These are phyloP conservation scores for Chiua sp. DNA, from an alignment of 1,284 basidiomycete genomes.

Conservation along the genomic window DNA sequence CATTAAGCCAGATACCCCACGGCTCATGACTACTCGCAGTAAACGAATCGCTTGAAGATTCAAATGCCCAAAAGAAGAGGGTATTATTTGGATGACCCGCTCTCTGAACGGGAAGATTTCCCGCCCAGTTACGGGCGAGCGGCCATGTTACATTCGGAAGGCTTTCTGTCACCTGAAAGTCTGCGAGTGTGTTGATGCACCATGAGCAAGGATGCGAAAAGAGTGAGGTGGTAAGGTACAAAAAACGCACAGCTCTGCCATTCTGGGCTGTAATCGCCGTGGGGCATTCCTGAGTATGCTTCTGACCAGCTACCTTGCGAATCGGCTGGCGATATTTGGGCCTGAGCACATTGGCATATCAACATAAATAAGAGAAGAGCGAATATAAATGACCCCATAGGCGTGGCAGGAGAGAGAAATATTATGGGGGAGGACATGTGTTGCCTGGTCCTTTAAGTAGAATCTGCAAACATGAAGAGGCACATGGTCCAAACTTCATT, in stretches of 20 bases:
- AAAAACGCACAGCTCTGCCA: constrained; percentile 64
- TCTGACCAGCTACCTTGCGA: constrained; percentile 31
- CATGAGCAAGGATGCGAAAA: constrained; percentile 14
- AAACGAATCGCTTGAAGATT: constrained; percentile 64
- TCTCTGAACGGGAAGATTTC: constrained; percentile 70
- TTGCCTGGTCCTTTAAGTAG: not conserved
- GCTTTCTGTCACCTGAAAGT: constrained; percentile 57
- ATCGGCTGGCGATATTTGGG: not conserved
- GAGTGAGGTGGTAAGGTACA: constrained; percentile 41
- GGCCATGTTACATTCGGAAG: constrained; percentile 70
- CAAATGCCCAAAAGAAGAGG: constrained; percentile 73
- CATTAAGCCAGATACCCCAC: constrained; percentile 79
- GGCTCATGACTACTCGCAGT: constrained; percentile 53
- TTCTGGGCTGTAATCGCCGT: constrained; percentile 54
- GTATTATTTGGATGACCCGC: constrained; percentile 62
- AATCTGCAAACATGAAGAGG: too few relatives aligned
- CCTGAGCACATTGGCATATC: constrained; percentile 20
- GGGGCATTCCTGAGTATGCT: constrained; percentile 34
- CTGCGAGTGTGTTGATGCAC: constrained; percentile 35
- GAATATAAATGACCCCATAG: not conserved
- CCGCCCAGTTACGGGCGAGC: constrained; percentile 62
- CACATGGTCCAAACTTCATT: too few relatives aligned
- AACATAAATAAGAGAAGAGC: not conserved
- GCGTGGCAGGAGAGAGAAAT: constrained; percentile 16
- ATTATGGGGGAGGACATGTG: too few relatives aligned